A percentile compares a stretch with the other conserved stretches of the same genome.
Evolutionary conservation across 805 yeast genomes (phyloP).

Genomic region (Blastobotrys peoriensis): DNA sequence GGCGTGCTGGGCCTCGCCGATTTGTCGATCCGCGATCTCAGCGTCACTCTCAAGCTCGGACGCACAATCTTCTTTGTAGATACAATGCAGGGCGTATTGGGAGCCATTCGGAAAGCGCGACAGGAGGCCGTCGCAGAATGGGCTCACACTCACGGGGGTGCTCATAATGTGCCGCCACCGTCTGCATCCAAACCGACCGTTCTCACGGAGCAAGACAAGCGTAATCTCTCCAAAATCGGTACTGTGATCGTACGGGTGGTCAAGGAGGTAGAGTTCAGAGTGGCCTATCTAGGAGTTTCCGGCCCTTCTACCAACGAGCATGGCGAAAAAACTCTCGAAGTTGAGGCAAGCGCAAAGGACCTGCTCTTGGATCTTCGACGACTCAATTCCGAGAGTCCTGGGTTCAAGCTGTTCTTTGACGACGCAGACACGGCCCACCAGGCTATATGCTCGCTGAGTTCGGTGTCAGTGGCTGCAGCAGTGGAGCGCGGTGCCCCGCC

Average conservation of each 20-base stretch:
- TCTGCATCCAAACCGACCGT: slow-evolving; percentile 10
- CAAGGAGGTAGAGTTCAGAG: slow-evolving; percentile 32
- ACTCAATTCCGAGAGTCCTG: slow-evolving; percentile 34
- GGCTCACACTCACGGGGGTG: not conserved
- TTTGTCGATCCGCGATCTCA: slow-evolving; percentile 29
- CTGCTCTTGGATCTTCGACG: slow-evolving; percentile 32
- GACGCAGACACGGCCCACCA: slow-evolving; percentile 35
- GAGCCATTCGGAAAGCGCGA: slow-evolving; percentile 15
- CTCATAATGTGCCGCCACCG: not conserved
- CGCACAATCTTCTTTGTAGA: slow-evolving; percentile 22
- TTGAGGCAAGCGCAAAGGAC: slow-evolving; percentile 31
- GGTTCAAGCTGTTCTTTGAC: slow-evolving; percentile 33
- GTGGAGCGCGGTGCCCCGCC: slow-evolving; percentile 19
- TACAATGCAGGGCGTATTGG: slow-evolving; percentile 16
- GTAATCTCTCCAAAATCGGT: slow-evolving; percentile 23
- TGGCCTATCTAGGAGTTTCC: slow-evolving; percentile 27
- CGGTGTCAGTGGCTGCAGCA: slow-evolving; percentile 28
- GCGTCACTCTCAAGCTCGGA: slow-evolving; percentile 26
- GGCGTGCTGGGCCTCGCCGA: slow-evolving; percentile 29
- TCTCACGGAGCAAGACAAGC: slow-evolving; percentile 15
- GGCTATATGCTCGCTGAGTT: slow-evolving; percentile 30
- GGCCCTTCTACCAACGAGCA: slow-evolving; percentile 6
- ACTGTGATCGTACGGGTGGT: slow-evolving; percentile 29
- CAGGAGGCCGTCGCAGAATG: slow-evolving; percentile 10
- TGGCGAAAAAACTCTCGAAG: slow-evolving; percentile 6